Conservation (phyloP, 768 basidiomycete species). For the Galerina sulciceps region DNA sequence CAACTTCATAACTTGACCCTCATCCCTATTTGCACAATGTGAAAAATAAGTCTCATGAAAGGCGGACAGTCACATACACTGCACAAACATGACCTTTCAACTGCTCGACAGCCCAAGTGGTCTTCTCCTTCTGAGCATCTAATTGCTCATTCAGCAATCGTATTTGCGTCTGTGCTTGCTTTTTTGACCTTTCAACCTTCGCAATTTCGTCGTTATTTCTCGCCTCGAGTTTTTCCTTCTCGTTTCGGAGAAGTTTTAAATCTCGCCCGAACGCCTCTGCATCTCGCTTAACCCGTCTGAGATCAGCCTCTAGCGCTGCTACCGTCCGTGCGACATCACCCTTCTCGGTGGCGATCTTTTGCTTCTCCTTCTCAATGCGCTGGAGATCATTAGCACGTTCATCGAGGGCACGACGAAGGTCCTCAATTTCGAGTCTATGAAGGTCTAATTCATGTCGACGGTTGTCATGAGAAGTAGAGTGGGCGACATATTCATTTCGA, state of each 20-base stretch:
- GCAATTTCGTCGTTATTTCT: slow-evolving; percentile 58
- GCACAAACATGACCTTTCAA: slow-evolving; percentile 62
- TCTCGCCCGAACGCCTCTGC: slow-evolving; percentile 82
- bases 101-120: slow-evolving; percentile 48
- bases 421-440: slow-evolving; percentile 73
- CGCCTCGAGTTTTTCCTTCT: slow-evolving; percentile 67
- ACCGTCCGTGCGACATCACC: slow-evolving; percentile 69
- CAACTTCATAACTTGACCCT: slow-evolving; percentile 54
- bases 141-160: slow-evolving; percentile 70
- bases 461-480: slow-evolving; percentile 70
- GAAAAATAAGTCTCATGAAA: background rate
- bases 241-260: slow-evolving; percentile 63
- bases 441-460: slow-evolving; percentile 77
- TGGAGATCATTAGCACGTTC: slow-evolving; percentile 66
- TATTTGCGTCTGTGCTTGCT: slow-evolving; percentile 70
- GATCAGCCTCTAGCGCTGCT: slow-evolving; percentile 70
- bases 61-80: slow-evolving; percentile 45
- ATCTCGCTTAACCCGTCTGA: slow-evolving; percentile 74
- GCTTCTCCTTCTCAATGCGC: slow-evolving; percentile 64
- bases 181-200: slow-evolving; percentile 65
- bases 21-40: slow-evolving; percentile 45
- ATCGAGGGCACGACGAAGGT: slow-evolving; percentile 70
- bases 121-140: slow-evolving; percentile 54
- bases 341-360: slow-evolving; percentile 64
- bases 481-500: slow-evolving; percentile 60